A percentile compares a stretch with the other conserved stretches of the same genome.
phyloP scores from a whole-genome alignment of 2,329 filamentous ascomycete species.

The Orbilia javanica region DNA sequence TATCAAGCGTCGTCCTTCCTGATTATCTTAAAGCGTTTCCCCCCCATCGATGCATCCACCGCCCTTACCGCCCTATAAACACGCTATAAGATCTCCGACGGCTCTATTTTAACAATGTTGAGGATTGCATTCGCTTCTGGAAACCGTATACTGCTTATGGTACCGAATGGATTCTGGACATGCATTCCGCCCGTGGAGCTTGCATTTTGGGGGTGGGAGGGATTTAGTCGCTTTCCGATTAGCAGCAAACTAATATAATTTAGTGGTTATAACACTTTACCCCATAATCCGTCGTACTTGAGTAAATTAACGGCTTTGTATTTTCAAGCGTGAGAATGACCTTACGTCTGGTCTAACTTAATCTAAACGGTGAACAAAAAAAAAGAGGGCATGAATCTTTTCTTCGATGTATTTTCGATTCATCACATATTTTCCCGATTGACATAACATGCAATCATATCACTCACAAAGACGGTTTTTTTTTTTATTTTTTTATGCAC shows the following conservation, averaged over 20 bases:
- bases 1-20: conserved; percentile 7
- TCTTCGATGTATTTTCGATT: no score
- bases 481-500: no score
- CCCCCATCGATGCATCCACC: neutral
- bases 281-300: no score
- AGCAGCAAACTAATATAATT: no score
- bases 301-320: no score
- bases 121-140: conserved; percentile 26
- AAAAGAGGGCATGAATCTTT: no score
- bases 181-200: neutral
- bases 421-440: neutral
- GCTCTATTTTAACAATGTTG: conserved; percentile 12
- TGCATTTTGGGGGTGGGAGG: neutral
- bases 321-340: neutral
- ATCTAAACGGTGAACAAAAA: no score
- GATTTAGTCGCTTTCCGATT: no score
- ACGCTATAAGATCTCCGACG: neutral
- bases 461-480: neutral
- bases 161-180: neutral
- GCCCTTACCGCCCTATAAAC: neutral
- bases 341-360: no score
- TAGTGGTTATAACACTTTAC: neutral
- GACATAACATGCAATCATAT: neutral
- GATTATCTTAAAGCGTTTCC: neutral
- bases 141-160: conserved; percentile 41